These are phyloP conservation scores for Phytophthora colocasiae DNA, from an alignment of 352 stramenopile species.

Conservation along the genomic window DNA sequence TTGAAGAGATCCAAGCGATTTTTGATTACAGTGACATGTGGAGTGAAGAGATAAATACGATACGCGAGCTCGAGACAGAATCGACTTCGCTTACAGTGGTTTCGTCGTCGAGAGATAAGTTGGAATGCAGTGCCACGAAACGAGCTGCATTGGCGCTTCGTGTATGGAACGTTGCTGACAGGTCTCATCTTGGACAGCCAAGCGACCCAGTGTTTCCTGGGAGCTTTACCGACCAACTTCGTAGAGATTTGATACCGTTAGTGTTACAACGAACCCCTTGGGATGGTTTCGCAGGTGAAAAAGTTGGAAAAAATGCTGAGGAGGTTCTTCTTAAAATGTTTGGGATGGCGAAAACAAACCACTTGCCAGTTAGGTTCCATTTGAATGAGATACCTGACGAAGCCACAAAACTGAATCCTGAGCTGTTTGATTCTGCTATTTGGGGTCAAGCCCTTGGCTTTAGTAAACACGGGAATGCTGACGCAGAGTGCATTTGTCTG, in stretches of 20 bases:
- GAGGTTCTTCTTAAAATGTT: conserved; percentile 32
- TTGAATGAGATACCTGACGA: neutral
- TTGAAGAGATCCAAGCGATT: conserved; percentile 41
- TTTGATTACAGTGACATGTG: conserved; percentile 44
- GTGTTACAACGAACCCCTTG: conserved; percentile 40
- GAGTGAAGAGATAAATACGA: conserved; percentile 43
- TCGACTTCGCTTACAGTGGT: conserved; percentile 1
- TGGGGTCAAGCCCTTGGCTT: conserved; percentile 42
- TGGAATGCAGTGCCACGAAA: conserved; percentile 3
- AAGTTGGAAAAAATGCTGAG: conserved; percentile 46
- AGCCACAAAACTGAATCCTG: conserved; percentile 31
- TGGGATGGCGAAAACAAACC: neutral
- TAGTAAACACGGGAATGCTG: neutral
- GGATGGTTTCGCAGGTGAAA: conserved; percentile 47
- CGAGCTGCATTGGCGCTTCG: conserved; percentile 25
- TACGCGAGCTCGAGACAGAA: conserved; percentile 36
- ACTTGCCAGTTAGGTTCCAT: neutral
- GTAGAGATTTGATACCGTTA: conserved; percentile 33
- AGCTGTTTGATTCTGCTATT: conserved; percentile 41
- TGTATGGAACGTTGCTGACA: conserved; percentile 37
- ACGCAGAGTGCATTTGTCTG: conserved; percentile 34
- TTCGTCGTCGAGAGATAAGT: neutral
- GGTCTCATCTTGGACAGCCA: conserved; percentile 3
- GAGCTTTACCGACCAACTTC: conserved; percentile 16
- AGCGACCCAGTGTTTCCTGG: neutral